These are phyloP conservation scores for Amesomyces nigricolor DNA, from an alignment of 2,329 filamentous ascomycete species.

Conservation along the genomic window DNA sequence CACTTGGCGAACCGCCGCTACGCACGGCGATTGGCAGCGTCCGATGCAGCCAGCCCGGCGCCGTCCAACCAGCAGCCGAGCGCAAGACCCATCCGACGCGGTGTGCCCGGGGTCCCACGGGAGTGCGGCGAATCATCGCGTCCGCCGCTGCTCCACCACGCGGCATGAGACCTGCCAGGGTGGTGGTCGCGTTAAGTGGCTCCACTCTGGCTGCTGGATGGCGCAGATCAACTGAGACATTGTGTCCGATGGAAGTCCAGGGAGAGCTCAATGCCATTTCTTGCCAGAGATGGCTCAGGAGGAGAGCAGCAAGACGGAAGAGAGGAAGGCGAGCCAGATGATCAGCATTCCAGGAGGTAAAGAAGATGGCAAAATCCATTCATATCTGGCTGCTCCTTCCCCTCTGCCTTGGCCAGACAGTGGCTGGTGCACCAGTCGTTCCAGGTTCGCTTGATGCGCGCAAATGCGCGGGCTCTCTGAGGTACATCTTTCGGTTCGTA, in stretches of 20 bases:
- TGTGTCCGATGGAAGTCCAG: constrained; percentile 2
- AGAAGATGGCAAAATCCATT: no score
- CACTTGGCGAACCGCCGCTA: constrained; percentile 4
- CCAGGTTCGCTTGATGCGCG: no score
- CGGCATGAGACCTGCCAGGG: constrained; percentile 4
- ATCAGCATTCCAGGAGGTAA: no score
- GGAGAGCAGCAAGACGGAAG: no score
- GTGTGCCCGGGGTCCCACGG: constrained; percentile 6
- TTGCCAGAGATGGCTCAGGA: background rate
- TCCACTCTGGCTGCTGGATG: constrained; percentile 2
- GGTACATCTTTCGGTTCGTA: background rate
- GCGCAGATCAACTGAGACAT: constrained; percentile 8
- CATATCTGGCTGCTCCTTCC: no score
- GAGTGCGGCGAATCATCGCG: constrained; percentile 18
- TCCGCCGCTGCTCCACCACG: constrained; percentile 3
- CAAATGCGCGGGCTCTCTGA: no score
- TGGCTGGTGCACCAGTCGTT: no score
- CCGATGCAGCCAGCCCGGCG: background rate
- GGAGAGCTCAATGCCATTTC: background rate
- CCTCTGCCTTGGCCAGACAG: no score
- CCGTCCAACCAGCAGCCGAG: constrained; percentile 5
- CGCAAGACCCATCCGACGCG: constrained; percentile 12
- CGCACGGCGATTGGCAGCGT: constrained; percentile 15
- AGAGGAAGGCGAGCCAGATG: background rate
- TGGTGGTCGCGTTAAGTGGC: constrained; percentile 17